Evolutionary conservation across 169 alveolate species (phyloP).

Genomic region (Theileria equi): DNA sequence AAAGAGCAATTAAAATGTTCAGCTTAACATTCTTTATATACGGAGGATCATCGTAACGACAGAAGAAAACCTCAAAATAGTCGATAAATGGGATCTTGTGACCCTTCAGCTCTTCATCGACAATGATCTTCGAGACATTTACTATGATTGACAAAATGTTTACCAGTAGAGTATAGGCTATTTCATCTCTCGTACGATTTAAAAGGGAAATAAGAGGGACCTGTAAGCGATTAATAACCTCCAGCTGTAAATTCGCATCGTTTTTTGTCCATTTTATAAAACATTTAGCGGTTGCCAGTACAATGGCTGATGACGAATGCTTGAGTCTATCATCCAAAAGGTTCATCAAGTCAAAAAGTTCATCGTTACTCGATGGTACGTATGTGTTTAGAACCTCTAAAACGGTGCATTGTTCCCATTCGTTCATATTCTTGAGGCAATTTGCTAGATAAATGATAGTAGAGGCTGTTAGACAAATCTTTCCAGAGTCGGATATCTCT

Average conservation of each 20-base stretch:
- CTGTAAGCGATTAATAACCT: constrained; percentile 72
- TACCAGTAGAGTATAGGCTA: constrained; percentile 73
- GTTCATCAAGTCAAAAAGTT: constrained; percentile 95
- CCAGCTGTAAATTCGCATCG: constrained; percentile 70
- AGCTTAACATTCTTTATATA: constrained; percentile 80
- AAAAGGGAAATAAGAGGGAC: constrained; percentile 80
- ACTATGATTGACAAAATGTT: constrained; percentile 61
- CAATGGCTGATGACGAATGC: constrained; percentile 92
- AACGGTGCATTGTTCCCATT: constrained; percentile 95
- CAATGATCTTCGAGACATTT: constrained; percentile 8
- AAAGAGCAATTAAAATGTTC: constrained; percentile 74
- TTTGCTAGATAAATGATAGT: constrained; percentile 42
- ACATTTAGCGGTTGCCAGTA: constrained; percentile 87
- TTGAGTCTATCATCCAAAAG: constrained; percentile 91
- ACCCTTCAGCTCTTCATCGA: neutral
- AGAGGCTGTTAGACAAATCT: constrained; percentile 18
- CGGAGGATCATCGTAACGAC: constrained; percentile 80
- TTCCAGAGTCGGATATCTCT: constrained; percentile 32
- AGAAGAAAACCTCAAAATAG: constrained; percentile 76
- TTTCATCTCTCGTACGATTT: constrained; percentile 74
- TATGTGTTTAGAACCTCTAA: constrained; percentile 88
- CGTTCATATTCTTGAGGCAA: constrained; percentile 79
- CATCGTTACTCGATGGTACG: constrained; percentile 89
- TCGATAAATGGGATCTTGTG: constrained; percentile 57
- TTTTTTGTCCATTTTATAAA: constrained; percentile 73